Base-by-base conservation (phyloP, 73 alveolate genomes). In the Paramecium pentaurelia region DNA sequence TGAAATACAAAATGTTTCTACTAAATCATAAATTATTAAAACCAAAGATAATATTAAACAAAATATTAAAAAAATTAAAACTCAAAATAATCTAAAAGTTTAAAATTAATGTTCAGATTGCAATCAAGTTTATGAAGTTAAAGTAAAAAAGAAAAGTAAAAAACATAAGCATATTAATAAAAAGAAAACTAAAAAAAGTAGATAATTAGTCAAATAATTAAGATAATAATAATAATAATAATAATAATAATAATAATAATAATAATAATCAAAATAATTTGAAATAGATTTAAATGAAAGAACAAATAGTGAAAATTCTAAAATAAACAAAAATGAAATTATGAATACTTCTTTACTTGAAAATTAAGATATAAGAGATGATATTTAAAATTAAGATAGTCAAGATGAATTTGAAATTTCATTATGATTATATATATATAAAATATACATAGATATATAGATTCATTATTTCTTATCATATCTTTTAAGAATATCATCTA, bases 401-500 rank as follows among this genome's bases (percentile, higher is more conserved):
- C 28, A 4, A 1, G 70, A 54, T 54, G 70, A 54, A 54, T 54
- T 54, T 54, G 70, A 54, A 54, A 54, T 54, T 54, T 54, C 70
- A 64, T 64, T 32, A 64, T 64, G 47, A 64, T 64, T 16, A 64
- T 10, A 27, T 22, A 22, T 22, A 22, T 18, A 60, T 60, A 60
- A 14, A 60, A 32, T 64, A 64, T 34, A 64, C 27, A 32, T 64
- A 32, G 84, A 64, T 28, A 64, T 64, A 64, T 64, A 34, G 27
- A 12, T 64, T 80, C 73, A 80, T 45, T 80, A 32, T 42, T 27
- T 80, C 45, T 47, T 80, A 12, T 80, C 91, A 80, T 80, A 80
- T n/a, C 91, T 42, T 47, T 80, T 80, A 36, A 80, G 91, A 18
- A 80, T 80, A 22, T 80, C 91, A 80, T 80, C 91, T 3, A 80